phyloP scores from a whole-genome alignment of 495 filamentous ascomycete species.

The Chaetomidium leptoderma region DNA sequence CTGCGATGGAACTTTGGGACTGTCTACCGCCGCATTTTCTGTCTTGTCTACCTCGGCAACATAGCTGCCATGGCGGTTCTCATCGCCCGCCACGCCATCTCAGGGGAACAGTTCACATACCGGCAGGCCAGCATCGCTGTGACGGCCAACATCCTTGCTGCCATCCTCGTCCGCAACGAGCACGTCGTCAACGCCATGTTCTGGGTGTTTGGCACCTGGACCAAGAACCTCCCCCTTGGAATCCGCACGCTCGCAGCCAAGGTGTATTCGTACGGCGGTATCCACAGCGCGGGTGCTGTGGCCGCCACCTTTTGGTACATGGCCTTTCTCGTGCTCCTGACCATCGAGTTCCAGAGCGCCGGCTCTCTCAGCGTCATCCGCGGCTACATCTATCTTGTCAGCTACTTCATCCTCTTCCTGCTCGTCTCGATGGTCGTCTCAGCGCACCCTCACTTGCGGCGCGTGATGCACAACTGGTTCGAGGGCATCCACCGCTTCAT shows the following conservation, averaged over 20 bases:
- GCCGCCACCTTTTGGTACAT: conserved; percentile 68
- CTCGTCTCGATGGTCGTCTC: conserved; percentile 40
- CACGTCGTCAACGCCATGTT: conserved; percentile 71
- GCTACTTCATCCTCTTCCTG: conserved; percentile 41
- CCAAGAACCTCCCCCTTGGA: conserved; percentile 56
- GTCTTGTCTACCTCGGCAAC: conserved; percentile 32
- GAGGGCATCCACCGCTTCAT: conserved; percentile 64
- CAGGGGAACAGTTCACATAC: conserved; percentile 19
- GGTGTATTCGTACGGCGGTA: conserved; percentile 72
- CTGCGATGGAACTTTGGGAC: conserved; percentile 36
- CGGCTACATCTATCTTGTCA: conserved; percentile 45
- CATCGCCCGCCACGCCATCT: conserved; percentile 3
- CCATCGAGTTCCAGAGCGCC: conserved; percentile 40
- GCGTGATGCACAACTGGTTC: conserved; percentile 58
- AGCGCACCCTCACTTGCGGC: conserved; percentile 51
- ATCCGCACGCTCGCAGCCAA: conserved; percentile 65
- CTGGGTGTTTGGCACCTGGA: conserved; percentile 51
- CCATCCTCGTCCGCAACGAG: conserved; percentile 64
- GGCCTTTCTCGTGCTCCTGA: conserved; percentile 39
- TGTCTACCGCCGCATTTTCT: conserved; percentile 37
- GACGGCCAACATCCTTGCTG: conserved; percentile 46
- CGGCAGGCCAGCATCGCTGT: conserved; percentile 36
- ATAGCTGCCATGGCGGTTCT: conserved; percentile 24
- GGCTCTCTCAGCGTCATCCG: conserved; percentile 38
- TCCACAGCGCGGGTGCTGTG: conserved; percentile 68